Evolutionary conservation across 495 filamentous ascomycete species (phyloP).

Genomic region (Aspergillus sclerotioniger): DNA sequence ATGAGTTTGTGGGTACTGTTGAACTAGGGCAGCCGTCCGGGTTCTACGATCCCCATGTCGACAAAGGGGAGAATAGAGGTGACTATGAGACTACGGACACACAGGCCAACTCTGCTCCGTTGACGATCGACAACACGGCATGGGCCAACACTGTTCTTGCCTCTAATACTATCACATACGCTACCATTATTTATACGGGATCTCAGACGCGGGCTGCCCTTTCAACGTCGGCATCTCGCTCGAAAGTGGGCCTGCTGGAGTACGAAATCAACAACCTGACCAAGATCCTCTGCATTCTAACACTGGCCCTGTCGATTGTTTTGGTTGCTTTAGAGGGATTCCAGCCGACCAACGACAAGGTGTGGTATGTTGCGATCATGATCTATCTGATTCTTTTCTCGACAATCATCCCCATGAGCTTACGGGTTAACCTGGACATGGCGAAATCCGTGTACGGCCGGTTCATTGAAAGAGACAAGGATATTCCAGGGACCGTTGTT

Average conservation of each 20-base stretch:
- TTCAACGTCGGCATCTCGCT: conserved; percentile 85
- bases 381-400: conserved; percentile 97
- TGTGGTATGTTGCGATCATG: conserved; percentile 94
- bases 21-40: conserved; percentile 52
- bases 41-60: conserved; percentile 44
- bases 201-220: conserved; percentile 91
- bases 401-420: conserved; percentile 95
- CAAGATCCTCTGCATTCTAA: conserved; percentile 91
- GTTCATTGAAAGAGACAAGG: conserved; percentile 89
- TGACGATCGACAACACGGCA: conserved; percentile 95
- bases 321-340: conserved; percentile 88
- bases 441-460: conserved; percentile 94
- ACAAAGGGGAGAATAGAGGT: conserved; percentile 31
- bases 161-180: conserved; percentile 81
- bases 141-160: conserved; percentile 99
- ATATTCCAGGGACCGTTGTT: conserved; percentile 88
- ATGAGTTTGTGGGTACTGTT: conserved; percentile 87
- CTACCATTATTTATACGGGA: conserved; percentile 91
- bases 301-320: conserved; percentile 78
- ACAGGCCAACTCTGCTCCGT: conserved; percentile 57
- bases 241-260: conserved; percentile 89
- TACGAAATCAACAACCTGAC: conserved; percentile 98
- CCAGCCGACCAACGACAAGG: conserved; percentile 57
- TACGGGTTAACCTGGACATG: conserved; percentile 95
- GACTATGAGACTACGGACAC: conserved; percentile 25